phyloP scores from a whole-genome alignment of 441 rosid species.

The Eutrema salsugineum region DNA sequence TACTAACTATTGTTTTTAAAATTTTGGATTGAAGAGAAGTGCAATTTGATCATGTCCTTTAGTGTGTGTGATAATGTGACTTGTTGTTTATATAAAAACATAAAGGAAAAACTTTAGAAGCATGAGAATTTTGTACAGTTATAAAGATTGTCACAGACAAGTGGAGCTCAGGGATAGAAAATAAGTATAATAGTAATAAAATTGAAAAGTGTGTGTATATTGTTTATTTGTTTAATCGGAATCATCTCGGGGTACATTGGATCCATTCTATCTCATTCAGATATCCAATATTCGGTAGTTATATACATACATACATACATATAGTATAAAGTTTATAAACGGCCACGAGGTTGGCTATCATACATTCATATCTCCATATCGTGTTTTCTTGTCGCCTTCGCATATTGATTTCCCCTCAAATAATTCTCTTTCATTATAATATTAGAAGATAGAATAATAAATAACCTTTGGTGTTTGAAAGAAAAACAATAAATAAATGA shows the following conservation, averaged over 20 bases:
- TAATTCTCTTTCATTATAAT: not conserved
- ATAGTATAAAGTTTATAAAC: not conserved
- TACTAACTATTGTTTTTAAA: not conserved
- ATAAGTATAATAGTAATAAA: not conserved
- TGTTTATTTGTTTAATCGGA: not conserved
- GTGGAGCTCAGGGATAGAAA: not conserved
- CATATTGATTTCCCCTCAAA: not conserved
- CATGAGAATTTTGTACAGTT: slow-evolving; percentile 7
- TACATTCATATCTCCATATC: not conserved
- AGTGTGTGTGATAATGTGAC: too few relatives aligned
- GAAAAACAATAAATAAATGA: not conserved
- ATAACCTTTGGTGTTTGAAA: not conserved
- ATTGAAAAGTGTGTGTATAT: not conserved
- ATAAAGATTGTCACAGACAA: not conserved
- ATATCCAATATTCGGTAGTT: not conserved
- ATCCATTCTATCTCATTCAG: not conserved
- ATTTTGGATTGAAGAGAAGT: not conserved
- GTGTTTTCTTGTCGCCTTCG: not conserved
- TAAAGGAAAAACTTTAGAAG: not conserved
- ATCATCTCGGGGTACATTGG: slow-evolving; percentile 7
- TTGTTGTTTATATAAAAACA: not conserved
- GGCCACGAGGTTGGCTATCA: slow-evolving; percentile 1
- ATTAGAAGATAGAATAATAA: slow-evolving; percentile 2
- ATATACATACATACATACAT: too few relatives aligned
- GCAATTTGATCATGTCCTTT: not conserved